Conservation (phyloP, 306 rosid species). For the Trifolium repens region DNA sequence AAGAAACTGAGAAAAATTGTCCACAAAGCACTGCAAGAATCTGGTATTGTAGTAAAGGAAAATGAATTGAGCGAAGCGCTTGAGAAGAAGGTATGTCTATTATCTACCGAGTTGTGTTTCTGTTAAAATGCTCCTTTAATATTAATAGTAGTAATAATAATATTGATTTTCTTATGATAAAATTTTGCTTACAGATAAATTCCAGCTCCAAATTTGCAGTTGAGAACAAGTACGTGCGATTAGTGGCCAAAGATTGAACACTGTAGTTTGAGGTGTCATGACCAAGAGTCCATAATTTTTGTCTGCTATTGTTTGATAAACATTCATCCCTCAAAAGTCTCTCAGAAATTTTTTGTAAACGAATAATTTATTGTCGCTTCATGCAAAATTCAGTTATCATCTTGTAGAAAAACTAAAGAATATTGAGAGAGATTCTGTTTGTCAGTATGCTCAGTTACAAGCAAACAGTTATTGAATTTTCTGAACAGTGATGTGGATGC, state of each 20-base stretch:
- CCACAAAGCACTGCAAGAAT: slow-evolving; percentile 64
- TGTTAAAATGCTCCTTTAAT: background rate
- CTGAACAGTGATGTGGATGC: background rate
- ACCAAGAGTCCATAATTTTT: slow-evolving; percentile 24
- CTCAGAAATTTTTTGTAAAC: slow-evolving; percentile 17
- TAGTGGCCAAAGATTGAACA: slow-evolving; percentile 62
- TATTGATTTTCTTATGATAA: slow-evolving; percentile 24
- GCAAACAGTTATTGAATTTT: slow-evolving; percentile 4
- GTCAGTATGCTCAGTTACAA: slow-evolving; percentile 4
- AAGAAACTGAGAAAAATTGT: slow-evolving; percentile 71
- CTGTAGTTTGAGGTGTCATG: background rate
- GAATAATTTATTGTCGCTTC: slow-evolving; percentile 32
- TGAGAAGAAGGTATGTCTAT: slow-evolving; percentile 64
- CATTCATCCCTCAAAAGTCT: slow-evolving; percentile 29
- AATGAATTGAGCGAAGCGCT: slow-evolving; percentile 55
- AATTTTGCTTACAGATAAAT: slow-evolving; percentile 61
- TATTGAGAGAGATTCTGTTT: background rate
- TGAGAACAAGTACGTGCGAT: slow-evolving; percentile 69
- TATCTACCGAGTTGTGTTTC: slow-evolving; percentile 1
- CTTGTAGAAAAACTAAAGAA: slow-evolving; percentile 26
- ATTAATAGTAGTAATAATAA: background rate
- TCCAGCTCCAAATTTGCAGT: slow-evolving; percentile 78
- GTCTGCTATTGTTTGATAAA: slow-evolving; percentile 22
- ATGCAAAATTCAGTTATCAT: slow-evolving; percentile 21
- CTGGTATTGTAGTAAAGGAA: slow-evolving; percentile 67